Conservation (phyloP, 2,329 filamentous ascomycete species). For the Penicillium sp. region DNA sequence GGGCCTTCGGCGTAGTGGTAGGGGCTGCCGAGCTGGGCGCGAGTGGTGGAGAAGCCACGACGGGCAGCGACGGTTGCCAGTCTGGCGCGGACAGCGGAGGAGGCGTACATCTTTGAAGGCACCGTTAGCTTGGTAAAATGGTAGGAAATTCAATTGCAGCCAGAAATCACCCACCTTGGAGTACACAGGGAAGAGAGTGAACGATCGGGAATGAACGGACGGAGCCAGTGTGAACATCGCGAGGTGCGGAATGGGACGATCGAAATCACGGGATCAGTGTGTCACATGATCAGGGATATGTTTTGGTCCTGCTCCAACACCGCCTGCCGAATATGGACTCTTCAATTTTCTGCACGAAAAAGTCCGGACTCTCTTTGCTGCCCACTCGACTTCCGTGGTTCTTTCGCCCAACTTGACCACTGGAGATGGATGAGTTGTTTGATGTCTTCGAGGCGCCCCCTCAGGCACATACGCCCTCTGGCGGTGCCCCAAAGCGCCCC, state of each 20-base stretch:
- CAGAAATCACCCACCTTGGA: constrained; percentile 32
- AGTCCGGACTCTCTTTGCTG: constrained; percentile 17
- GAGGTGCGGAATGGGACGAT: constrained; percentile 25
- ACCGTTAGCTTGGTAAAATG: constrained; percentile 18
- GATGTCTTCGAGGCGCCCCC: constrained; percentile 73
- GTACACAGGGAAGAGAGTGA: constrained; percentile 23
- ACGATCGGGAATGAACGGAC: constrained; percentile 26
- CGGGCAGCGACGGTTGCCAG: constrained; percentile 70
- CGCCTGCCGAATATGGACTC: constrained; percentile 28
- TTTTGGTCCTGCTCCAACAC: constrained; percentile 5
- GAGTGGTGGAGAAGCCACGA: constrained; percentile 92
- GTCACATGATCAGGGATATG: constrained; percentile 8
- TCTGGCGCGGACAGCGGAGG: constrained; percentile 61
- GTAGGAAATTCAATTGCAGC: constrained; percentile 41
- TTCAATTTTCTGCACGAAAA: constrained; percentile 36
- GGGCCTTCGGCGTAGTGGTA: constrained; percentile 99
- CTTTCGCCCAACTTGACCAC: constrained; percentile 11
- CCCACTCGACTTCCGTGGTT: constrained; percentile 17
- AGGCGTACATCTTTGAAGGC: constrained; percentile 71
- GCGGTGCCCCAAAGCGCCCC: constrained; percentile 34
- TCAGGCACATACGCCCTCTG: constrained; percentile 40
- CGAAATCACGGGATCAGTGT: constrained; percentile 9
- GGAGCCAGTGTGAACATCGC: constrained; percentile 23
- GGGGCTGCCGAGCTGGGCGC: constrained; percentile 77
- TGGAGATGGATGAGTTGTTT: constrained; percentile 72